These are phyloP conservation scores for Eragrostis tef DNA, from an alignment of 202 grass and related monocot species.

Conservation along the genomic window DNA sequence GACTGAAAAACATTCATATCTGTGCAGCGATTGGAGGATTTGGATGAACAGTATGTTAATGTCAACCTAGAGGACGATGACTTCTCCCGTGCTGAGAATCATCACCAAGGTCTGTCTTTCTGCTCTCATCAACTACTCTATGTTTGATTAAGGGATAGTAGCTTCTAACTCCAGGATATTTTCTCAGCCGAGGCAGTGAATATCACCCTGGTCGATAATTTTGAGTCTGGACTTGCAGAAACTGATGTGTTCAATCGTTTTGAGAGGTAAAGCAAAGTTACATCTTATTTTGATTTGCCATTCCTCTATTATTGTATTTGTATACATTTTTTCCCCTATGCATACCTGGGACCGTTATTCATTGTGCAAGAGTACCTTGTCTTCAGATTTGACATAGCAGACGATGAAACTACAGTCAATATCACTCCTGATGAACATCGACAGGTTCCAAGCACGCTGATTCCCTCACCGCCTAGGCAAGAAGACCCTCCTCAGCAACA, in stretches of 20 bases:
- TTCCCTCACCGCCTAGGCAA: conserved; percentile 57
- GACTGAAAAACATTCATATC: conserved; percentile 33
- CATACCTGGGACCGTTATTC: conserved; percentile 2
- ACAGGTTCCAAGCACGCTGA: conserved; percentile 55
- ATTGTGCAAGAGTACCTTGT: conserved; percentile 35
- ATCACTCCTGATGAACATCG: conserved; percentile 54
- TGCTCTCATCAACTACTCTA: conserved; percentile 19
- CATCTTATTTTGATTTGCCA: conserved; percentile 37
- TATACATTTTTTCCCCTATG: background rate
- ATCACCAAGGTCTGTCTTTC: conserved; percentile 79
- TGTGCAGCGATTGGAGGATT: conserved; percentile 72
- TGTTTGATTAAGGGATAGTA: conserved; percentile 23
- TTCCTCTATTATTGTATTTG: conserved; percentile 3
- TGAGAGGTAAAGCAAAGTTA: conserved; percentile 65
- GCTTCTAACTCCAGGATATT: conserved; percentile 34
- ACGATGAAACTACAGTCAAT: conserved; percentile 75
- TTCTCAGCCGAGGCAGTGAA: conserved; percentile 66
- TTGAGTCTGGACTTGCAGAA: conserved; percentile 55
- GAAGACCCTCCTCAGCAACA: conserved; percentile 64
- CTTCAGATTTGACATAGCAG: conserved; percentile 87
- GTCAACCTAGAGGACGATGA: conserved; percentile 69
- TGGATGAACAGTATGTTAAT: conserved; percentile 82
- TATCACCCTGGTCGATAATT: conserved; percentile 76
- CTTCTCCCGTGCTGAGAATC: conserved; percentile 42
- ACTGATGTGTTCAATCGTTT: conserved; percentile 72